Evolutionary conservation across 495 filamentous ascomycete species (phyloP).

Genomic region (Thermochaetoides thermophila): DNA sequence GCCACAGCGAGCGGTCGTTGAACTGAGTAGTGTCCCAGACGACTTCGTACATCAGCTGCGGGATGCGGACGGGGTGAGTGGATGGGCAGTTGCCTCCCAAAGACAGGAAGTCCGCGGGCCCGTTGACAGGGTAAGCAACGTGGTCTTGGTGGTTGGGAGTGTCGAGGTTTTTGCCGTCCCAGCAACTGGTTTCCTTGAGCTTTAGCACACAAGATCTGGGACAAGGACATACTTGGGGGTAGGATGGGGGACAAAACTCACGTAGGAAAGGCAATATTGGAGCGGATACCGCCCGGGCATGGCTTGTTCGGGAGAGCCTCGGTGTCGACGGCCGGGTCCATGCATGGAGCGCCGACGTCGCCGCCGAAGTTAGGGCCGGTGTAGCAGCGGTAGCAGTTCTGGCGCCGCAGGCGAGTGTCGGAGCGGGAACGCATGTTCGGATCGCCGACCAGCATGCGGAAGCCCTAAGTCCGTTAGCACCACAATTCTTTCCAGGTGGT

Average conservation of each 20-base stretch:
- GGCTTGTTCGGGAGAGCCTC: constrained; percentile 25
- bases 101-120: constrained; percentile 18
- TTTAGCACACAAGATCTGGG: too few relatives aligned
- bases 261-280: constrained; percentile 39
- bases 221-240: background rate
- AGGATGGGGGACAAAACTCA: constrained; percentile 7
- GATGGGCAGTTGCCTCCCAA: constrained; percentile 29
- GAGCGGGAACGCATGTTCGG: constrained; percentile 24
- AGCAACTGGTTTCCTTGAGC: too few relatives aligned
- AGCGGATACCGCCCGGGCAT: constrained; percentile 34
- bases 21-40: constrained; percentile 26
- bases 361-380: constrained; percentile 35
- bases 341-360: constrained; percentile 29
- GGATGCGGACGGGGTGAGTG: constrained; percentile 28
- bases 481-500: too few relatives aligned
- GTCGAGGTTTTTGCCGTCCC: constrained; percentile 41
- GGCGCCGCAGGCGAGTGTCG: constrained; percentile 24
- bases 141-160: constrained; percentile 38
- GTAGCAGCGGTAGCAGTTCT: constrained; percentile 37
- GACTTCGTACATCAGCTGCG: constrained; percentile 29
- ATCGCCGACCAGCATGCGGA: constrained; percentile 40
- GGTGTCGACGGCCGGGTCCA: constrained; percentile 24
- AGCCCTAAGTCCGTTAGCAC: too few relatives aligned
- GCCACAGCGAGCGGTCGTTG: constrained; percentile 25
- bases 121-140: constrained; percentile 12